A percentile compares a stretch with the other conserved stretches of the same genome.
These are phyloP conservation scores for Trichocomaceae sp. DNA, from an alignment of 2,329 filamentous ascomycete species.

Conservation along the genomic window DNA sequence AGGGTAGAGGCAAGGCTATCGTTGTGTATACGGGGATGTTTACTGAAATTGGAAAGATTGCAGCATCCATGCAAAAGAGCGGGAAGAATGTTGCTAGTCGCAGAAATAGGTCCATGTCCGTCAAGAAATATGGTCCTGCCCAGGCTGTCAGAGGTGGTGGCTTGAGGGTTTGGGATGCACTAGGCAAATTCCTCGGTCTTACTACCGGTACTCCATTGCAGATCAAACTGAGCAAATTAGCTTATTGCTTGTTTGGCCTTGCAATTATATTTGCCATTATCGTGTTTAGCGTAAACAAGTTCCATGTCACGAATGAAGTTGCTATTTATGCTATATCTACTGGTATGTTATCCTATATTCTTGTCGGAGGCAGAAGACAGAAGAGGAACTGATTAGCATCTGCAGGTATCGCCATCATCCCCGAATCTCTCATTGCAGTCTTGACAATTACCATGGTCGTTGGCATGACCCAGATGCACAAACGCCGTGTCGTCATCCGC, in stretches of 20 bases:
- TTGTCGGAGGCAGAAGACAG: neutral
- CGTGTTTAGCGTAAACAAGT: slow-evolving; percentile 54
- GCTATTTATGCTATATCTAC: slow-evolving; percentile 55
- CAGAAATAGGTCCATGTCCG: slow-evolving; percentile 37
- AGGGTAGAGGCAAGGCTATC: slow-evolving; percentile 53
- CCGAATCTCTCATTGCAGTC: slow-evolving; percentile 57
- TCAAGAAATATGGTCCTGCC: slow-evolving; percentile 40
- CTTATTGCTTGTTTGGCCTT: slow-evolving; percentile 69
- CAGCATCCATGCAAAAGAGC: slow-evolving; percentile 46
- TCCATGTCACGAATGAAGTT: slow-evolving; percentile 51
- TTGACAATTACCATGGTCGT: slow-evolving; percentile 57
- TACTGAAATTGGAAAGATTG: slow-evolving; percentile 57
- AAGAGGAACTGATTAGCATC: neutral
- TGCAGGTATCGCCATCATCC: slow-evolving; percentile 52
- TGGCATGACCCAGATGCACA: slow-evolving; percentile 49
- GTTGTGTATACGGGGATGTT: slow-evolving; percentile 56
- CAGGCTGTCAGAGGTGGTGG: slow-evolving; percentile 47
- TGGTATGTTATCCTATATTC: slow-evolving; percentile 24
- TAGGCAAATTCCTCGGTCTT: slow-evolving; percentile 53
- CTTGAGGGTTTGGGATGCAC: slow-evolving; percentile 42
- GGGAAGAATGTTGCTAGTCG: slow-evolving; percentile 18
- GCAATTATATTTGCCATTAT: slow-evolving; percentile 59
- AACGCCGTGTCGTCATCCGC: slow-evolving; percentile 48
- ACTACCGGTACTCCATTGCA: slow-evolving; percentile 74
- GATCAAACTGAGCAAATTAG: slow-evolving; percentile 77